A percentile compares a stretch with the other conserved stretches of the same genome.
Evolutionary conservation across 208 protist species (phyloP).

Genomic region (Phytomonas serpens): DNA sequence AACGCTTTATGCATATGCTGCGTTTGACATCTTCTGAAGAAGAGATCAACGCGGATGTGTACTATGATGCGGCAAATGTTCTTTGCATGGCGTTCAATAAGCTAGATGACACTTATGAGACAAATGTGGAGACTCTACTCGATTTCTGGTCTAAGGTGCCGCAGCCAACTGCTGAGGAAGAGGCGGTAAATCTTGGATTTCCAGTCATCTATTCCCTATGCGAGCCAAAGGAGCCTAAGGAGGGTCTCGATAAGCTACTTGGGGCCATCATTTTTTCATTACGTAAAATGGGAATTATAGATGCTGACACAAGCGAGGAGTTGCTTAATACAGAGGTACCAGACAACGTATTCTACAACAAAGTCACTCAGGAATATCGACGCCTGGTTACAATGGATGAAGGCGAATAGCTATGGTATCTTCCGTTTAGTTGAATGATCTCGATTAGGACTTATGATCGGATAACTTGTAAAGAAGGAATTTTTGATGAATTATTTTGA

Average conservation of each 20-base stretch:
- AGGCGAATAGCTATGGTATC: neutral
- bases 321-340: slow-evolving; percentile 15
- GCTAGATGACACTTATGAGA: slow-evolving; percentile 41
- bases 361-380: slow-evolving; percentile 25
- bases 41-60: slow-evolving; percentile 58
- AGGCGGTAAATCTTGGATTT: slow-evolving; percentile 35
- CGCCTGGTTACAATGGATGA: neutral
- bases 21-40: slow-evolving; percentile 60
- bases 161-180: slow-evolving; percentile 22
- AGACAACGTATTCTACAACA: slow-evolving; percentile 26
- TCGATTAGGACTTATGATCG: neutral
- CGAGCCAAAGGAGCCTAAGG: slow-evolving; percentile 27
- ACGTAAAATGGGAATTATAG: slow-evolving; percentile 43
- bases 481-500: slow-evolving; percentile 7
- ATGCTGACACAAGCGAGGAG: slow-evolving; percentile 39
- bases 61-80: slow-evolving; percentile 72
- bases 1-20: slow-evolving; percentile 84
- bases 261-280: slow-evolving; percentile 59
- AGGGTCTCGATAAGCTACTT: slow-evolving; percentile 45
- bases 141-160: slow-evolving; percentile 64
- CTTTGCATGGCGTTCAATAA: slow-evolving; percentile 63
- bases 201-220: slow-evolving; percentile 50
- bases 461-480: neutral
- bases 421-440: neutral
- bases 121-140: slow-evolving; percentile 56